These are phyloP conservation scores for Aspergillus texensis DNA, from an alignment of 2,329 filamentous ascomycete species.

Conservation along the genomic window DNA sequence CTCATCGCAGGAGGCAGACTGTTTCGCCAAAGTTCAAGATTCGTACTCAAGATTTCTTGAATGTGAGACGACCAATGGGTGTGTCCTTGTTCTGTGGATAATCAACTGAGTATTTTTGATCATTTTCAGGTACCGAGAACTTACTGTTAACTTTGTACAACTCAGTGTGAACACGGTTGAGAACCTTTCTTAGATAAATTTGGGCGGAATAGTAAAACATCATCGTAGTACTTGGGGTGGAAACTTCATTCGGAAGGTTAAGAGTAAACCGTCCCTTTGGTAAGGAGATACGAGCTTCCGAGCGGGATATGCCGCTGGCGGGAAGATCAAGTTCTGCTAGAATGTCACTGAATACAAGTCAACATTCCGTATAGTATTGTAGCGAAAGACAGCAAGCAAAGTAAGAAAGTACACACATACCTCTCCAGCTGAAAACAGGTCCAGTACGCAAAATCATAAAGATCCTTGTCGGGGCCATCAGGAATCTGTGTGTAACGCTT, in stretches of 20 bases:
- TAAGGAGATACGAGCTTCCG: conserved; percentile 51
- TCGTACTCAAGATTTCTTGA: conserved; percentile 47
- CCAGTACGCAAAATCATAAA: conserved; percentile 81
- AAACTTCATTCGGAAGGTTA: conserved; percentile 34
- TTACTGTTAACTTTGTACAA: conserved; percentile 52
- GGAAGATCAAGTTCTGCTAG: conserved; percentile 78
- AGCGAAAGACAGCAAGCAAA: too few relatives aligned
- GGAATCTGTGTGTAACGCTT: conserved; percentile 38
- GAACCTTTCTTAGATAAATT: conserved; percentile 59
- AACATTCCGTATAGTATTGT: too few relatives aligned
- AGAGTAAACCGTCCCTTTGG: conserved; percentile 42
- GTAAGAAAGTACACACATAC: conserved; percentile 47
- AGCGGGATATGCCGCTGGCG: conserved; percentile 60
- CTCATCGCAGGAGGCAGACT: conserved; percentile 55
- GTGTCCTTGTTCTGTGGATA: conserved; percentile 31
- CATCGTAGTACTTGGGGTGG: conserved; percentile 42
- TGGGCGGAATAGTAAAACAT: conserved; percentile 65
- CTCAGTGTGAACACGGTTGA: conserved; percentile 59
- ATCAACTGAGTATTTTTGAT: conserved; percentile 8
- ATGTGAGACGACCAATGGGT: conserved; percentile 41
- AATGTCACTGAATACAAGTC: conserved; percentile 66
- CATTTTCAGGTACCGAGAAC: too few relatives aligned
- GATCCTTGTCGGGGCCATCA: conserved; percentile 54
- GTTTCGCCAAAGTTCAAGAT: conserved; percentile 57
- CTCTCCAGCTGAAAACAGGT: conserved; percentile 91